A percentile compares a stretch with the other conserved stretches of the same genome.
phyloP scores from a whole-genome alignment of 2,329 filamentous ascomycete genomes.

The Xylaria sp. region DNA sequence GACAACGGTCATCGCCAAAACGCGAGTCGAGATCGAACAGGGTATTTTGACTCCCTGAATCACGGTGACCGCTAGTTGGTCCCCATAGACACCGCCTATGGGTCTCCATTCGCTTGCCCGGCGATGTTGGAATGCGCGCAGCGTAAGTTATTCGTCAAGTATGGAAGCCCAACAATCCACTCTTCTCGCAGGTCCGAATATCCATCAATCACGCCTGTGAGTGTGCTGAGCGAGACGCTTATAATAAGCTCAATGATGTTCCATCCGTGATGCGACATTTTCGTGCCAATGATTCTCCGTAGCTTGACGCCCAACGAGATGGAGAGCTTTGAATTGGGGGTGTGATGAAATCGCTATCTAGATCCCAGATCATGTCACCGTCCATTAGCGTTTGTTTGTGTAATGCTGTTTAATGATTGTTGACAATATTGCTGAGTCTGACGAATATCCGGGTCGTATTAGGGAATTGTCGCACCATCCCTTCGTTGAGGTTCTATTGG shows the following conservation, averaged over 20 bases:
- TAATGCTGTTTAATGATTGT: not conserved
- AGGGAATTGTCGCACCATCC: conserved; percentile 5
- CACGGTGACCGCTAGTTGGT: too few species aligned
- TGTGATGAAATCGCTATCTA: too few species aligned
- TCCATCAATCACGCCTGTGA: conserved; percentile 41
- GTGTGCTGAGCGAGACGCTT: conserved; percentile 23
- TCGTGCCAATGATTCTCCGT: conserved; percentile 34
- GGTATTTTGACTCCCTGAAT: too few species aligned
- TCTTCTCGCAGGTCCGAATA: too few species aligned
- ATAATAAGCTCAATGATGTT: conserved; percentile 37
- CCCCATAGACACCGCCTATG: conserved; percentile 40
- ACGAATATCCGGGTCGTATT: conserved; percentile 2
- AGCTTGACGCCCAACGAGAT: too few species aligned
- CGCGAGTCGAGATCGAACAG: too few species aligned
- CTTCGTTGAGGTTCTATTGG: conserved; percentile 8
- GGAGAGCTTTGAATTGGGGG: too few species aligned
- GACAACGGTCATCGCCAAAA: conserved; percentile 40
- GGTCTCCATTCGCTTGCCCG: conserved; percentile 40
- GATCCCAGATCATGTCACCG: conserved; percentile 48
- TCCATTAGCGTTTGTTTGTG: conserved; percentile 37
- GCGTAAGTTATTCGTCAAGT: conserved; percentile 40
- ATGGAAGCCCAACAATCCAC: conserved; percentile 38
- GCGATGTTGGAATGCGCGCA: conserved; percentile 34
- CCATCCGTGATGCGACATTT: conserved; percentile 38
- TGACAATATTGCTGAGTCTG: too few species aligned